Conservation (phyloP, 2,329 filamentous ascomycete species). For the Aspergillus latus region DNA sequence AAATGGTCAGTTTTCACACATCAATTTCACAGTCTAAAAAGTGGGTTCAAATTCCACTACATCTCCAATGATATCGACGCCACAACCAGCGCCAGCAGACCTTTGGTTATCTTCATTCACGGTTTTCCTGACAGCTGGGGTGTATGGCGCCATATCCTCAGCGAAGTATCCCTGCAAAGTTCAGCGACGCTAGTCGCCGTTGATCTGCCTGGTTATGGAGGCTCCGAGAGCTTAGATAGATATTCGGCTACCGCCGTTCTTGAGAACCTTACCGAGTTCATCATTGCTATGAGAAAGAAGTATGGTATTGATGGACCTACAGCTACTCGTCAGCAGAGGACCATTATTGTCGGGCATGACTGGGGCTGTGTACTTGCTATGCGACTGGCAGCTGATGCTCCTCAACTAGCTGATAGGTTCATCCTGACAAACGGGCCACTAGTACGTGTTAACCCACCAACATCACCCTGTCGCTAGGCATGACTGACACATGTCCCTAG, state of each 20-base stretch:
- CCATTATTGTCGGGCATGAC: constrained; percentile 55
- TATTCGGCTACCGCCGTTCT: constrained; percentile 55
- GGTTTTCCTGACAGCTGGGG: constrained; percentile 61
- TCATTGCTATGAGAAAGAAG: constrained; percentile 50
- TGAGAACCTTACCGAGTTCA: constrained; percentile 55
- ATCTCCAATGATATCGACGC: constrained; percentile 42
- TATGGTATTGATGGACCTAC: constrained; percentile 42
- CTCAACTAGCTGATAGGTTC: constrained; percentile 56
- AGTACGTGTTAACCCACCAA: constrained; percentile 39
- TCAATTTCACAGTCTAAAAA: constrained; percentile 51
- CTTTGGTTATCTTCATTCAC: constrained; percentile 57
- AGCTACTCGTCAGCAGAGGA: constrained; percentile 41
- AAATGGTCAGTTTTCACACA: constrained; percentile 51
- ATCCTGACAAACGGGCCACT: constrained; percentile 55
- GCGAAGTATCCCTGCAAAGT: constrained; percentile 38
- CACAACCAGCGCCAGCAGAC: constrained; percentile 25
- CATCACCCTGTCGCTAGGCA: no score
- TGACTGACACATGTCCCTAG: constrained; percentile 28
- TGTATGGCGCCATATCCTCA: constrained; percentile 54
- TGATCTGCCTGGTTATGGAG: constrained; percentile 60
- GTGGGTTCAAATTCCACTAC: constrained; percentile 57
- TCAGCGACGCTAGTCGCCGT: constrained; percentile 53
- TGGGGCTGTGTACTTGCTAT: constrained; percentile 56
- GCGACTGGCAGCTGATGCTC: constrained; percentile 59
- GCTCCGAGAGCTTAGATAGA: constrained; percentile 52